Conservation (phyloP, 371 early-diverging fungal species). For the Mycotypha africana region DNA sequence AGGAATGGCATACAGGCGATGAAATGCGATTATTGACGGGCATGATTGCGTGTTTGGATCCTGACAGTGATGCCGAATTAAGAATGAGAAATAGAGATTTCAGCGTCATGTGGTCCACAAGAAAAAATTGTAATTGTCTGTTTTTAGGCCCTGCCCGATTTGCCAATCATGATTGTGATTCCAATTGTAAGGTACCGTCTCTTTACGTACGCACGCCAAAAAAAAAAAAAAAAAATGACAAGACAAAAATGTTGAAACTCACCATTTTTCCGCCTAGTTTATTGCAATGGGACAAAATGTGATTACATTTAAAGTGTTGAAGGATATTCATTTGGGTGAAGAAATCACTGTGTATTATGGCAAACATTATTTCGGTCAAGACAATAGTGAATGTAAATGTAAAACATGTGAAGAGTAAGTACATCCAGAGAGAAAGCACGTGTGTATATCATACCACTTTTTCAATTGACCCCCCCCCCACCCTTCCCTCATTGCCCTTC, state of each 20-base stretch:
- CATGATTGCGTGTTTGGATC: constrained; percentile 66
- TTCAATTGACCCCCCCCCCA: no score
- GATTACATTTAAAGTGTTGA: constrained; percentile 76
- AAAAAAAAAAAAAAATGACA: constrained; percentile 2
- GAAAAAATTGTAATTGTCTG: constrained; percentile 67
- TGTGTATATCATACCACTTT: neutral
- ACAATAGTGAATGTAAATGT: constrained; percentile 88
- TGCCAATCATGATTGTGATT: constrained; percentile 93
- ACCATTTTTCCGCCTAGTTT: constrained; percentile 38
- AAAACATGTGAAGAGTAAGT: constrained; percentile 75
- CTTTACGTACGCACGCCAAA: neutral
- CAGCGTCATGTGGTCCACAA: constrained; percentile 80
- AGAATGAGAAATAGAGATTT: constrained; percentile 72
- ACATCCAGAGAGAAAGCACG: no score
- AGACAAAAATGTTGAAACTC: neutral
- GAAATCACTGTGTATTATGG: constrained; percentile 89
- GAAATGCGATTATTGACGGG: constrained; percentile 77
- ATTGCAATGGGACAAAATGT: constrained; percentile 54
- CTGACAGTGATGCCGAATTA: constrained; percentile 65
- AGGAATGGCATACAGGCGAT: constrained; percentile 68
- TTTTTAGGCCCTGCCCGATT: constrained; percentile 96
- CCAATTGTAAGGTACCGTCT: constrained; percentile 66
- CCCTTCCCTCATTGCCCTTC: no score
- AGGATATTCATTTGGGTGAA: constrained; percentile 74
- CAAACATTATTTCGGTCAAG: constrained; percentile 81